Conservation (phyloP, 192 early-diverging fungal genomes). For the Lunasporangiospora selenospora region DNA sequence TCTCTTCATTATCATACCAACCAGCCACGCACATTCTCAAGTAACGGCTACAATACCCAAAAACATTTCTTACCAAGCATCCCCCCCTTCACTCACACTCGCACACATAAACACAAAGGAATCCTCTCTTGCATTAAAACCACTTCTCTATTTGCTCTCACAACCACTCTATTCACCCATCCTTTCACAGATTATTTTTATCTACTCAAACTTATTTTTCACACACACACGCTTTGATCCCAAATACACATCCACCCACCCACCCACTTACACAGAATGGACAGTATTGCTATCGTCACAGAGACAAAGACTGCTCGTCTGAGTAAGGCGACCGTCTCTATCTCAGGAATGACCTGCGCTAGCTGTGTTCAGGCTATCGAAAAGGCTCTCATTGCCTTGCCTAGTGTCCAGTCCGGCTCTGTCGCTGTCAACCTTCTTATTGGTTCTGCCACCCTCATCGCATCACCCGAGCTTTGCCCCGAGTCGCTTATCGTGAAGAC, state of each 20-base stretch:
- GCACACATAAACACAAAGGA: neutral
- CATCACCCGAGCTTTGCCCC: slow-evolving; percentile 32
- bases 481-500: slow-evolving; percentile 53
- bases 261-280: neutral
- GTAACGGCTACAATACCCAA: neutral
- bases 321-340: slow-evolving; percentile 54
- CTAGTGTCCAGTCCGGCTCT: slow-evolving; percentile 58
- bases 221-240: neutral
- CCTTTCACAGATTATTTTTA: too few species aligned
- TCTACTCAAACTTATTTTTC: neutral
- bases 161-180: neutral
- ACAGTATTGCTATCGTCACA: slow-evolving; percentile 9
- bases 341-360: slow-evolving; percentile 87
- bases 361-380: slow-evolving; percentile 83
- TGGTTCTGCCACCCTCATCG: slow-evolving; percentile 61
- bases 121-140: neutral
- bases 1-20: neutral
- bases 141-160: neutral
- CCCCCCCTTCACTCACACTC: slow-evolving; percentile 1
- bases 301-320: slow-evolving; percentile 9
- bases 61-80: neutral
- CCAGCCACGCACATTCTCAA: neutral
- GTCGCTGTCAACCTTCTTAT: slow-evolving; percentile 75
- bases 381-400: slow-evolving; percentile 50
- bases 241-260: neutral